Evolutionary conservation across 2,329 filamentous ascomycete species (phyloP), one percentile per base, ranked within the genome.

Genomic region (Fusarium succisae): DNA sequence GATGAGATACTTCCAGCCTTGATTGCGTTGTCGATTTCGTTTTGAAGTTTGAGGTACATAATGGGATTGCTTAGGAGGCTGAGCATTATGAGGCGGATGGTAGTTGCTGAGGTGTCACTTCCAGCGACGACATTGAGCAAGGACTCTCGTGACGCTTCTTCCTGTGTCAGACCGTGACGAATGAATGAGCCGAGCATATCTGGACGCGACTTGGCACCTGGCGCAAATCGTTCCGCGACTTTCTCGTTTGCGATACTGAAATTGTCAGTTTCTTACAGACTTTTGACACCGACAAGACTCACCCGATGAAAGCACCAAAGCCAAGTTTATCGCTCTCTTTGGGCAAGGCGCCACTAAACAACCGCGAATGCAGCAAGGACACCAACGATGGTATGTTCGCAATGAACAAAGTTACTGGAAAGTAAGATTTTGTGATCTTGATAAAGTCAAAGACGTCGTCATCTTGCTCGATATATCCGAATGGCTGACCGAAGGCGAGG

Each of bases 11-110:
- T 66, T 8, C 79, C 78, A 1, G 84, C 81, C 1, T 85, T 83
- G 4, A 91, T 81, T 1, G 84, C 85, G 2, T 76, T 63, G 45
- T 87, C 84, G 32, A 90, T 83, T 70, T 91, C 89, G 1, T 74
- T 72, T 41, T 86, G 84, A 0, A 91, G 80, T 8, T 83, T 84
- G 6, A 73, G 56, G 60, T 88, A 86, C 1, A 86, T 83, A 0
- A 81, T 79, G 0, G 88, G 87, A 41, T 84, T 86, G 1, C 84
- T 87, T 11, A 87, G 83, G 56, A 91, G 79, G 73, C 87, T 85
- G 18, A 90, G 82, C 54, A 91, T 69, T 1, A 84, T 86, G 18
- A 85, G 81, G 4, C 88, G 85, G 38, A 85, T 80, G 3, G 77
- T 79, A 0, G 76, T 80, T 2, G 83, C 79, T 2, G 78, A 80